phyloP scores from a whole-genome alignment of 768 basidiomycete genomes.

The Hericium erinaceus region DNA sequence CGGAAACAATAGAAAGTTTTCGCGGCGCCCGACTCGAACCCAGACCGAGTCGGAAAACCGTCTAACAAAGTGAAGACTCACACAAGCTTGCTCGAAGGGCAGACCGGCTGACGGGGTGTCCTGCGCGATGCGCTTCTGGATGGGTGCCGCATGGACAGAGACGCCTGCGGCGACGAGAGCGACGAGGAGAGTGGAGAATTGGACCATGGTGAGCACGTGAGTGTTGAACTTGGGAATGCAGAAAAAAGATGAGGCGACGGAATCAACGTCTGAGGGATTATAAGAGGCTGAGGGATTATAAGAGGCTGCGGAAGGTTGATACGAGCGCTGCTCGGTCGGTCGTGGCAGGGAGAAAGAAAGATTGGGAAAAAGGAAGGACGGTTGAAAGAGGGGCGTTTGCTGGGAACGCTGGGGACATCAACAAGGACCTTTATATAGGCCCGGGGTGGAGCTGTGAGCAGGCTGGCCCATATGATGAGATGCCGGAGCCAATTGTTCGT shows the following conservation, averaged over 20 bases:
- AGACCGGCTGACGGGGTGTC: slow-evolving; percentile 30
- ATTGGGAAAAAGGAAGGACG: not conserved
- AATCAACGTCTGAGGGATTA: not conserved
- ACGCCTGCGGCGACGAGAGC: slow-evolving; percentile 24
- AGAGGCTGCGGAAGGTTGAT: not conserved
- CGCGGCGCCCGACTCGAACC: not conserved
- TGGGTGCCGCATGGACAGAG: slow-evolving; percentile 23
- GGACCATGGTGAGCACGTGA: slow-evolving; percentile 22
- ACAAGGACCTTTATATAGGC: not conserved
- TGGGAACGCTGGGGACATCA: not conserved
- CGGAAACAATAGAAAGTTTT: not conserved
- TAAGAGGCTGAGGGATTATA: not conserved
- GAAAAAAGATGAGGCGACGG: not conserved
- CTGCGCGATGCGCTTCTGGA: slow-evolving; percentile 38
- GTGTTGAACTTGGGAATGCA: not conserved
- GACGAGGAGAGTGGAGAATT: slow-evolving; percentile 21
- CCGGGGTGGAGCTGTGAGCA: not conserved
- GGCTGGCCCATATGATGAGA: no score
- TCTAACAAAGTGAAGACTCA: slow-evolving; percentile 18
- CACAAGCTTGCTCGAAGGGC: slow-evolving; percentile 40
- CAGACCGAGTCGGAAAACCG: not conserved
- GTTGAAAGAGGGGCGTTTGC: not conserved
- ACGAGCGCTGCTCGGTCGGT: not conserved
- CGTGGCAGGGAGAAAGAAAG: not conserved
- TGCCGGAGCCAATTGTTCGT: no score